phyloP scores from a whole-genome alignment of 768 basidiomycete species.

The Tylopilus subfusipes region DNA sequence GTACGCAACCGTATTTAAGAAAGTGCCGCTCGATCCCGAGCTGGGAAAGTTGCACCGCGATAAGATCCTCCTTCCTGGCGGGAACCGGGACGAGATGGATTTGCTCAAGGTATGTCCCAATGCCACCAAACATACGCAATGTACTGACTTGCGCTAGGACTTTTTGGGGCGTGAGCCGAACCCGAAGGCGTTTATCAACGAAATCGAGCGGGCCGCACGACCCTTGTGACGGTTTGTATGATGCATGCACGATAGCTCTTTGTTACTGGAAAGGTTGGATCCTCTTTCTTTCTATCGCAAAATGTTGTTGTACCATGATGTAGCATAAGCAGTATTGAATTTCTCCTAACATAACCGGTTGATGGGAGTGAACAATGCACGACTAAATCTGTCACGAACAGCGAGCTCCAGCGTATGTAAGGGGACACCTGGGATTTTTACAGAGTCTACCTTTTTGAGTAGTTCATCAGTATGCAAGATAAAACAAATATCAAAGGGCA shows the following conservation, averaged over 20 bases:
- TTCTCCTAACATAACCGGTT: too few species aligned
- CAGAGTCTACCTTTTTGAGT: too few species aligned
- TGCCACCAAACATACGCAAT: neutral
- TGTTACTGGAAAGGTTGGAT: neutral
- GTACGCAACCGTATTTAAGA: conserved; percentile 70
- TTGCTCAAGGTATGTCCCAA: conserved; percentile 56
- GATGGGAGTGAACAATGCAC: too few species aligned
- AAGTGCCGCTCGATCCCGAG: conserved; percentile 65
- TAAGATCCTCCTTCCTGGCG: conserved; percentile 67
- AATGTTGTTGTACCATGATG: neutral
- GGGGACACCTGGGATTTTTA: too few species aligned
- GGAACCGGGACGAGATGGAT: conserved; percentile 70
- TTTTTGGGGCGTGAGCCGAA: conserved; percentile 77
- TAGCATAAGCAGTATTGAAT: too few species aligned
- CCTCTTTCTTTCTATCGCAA: neutral
- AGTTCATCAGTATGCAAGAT: too few species aligned
- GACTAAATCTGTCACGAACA: too few species aligned
- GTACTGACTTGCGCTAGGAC: conserved; percentile 39
- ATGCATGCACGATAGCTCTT: neutral
- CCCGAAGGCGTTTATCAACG: conserved; percentile 69
- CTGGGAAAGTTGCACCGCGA: conserved; percentile 67
- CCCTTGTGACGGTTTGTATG: neutral
- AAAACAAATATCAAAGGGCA: too few species aligned
- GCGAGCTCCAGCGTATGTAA: too few species aligned
- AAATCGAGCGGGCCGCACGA: conserved; percentile 48